Evolutionary conservation across 2,329 filamentous ascomycete species (phyloP).

Genomic region (Cyclaneusma minus): DNA sequence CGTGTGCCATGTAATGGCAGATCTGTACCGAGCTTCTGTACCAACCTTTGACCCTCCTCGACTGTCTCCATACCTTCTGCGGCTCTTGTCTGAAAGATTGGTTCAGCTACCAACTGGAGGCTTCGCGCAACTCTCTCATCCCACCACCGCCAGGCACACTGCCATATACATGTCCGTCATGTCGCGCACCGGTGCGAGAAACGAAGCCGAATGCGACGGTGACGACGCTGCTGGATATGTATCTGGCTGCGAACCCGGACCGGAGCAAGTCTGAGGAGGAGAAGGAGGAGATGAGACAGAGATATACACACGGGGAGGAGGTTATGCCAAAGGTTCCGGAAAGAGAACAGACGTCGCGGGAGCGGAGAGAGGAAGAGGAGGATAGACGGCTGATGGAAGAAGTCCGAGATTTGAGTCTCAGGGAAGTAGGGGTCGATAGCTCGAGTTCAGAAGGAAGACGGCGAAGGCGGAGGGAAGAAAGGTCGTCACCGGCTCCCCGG

Average conservation of each 20-base stretch:
- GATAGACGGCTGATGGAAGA: conserved; percentile 57
- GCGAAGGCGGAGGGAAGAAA: conserved; percentile 15
- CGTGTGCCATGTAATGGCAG: conserved; percentile 36
- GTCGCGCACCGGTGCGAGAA: conserved; percentile 71
- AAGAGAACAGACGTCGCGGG: conserved; percentile 33
- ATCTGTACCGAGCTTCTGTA: conserved; percentile 95
- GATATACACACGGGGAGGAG: conserved; percentile 70
- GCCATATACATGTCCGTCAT: conserved; percentile 80
- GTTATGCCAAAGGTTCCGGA: conserved; percentile 50
- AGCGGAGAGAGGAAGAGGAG: conserved; percentile 42
- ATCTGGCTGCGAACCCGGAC: conserved; percentile 62
- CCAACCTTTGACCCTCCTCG: conserved; percentile 78
- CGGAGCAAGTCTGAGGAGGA: conserved; percentile 56
- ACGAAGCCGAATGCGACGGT: conserved; percentile 85
- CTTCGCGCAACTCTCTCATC: conserved; percentile 11
- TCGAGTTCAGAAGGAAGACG: conserved; percentile 10
- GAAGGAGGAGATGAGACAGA: conserved; percentile 56
- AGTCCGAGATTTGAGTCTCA: conserved; percentile 58
- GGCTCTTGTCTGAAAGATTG: conserved; percentile 91
- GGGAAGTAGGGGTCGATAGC: conserved; percentile 40
- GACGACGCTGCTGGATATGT: conserved; percentile 80
- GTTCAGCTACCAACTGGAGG: conserved; percentile 58
- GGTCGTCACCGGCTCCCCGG: conserved; percentile 11
- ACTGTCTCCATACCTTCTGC: conserved; percentile 93
- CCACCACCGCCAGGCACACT: conserved; percentile 10